Percentiles rank a stretch among this genome's conserved stretches.
These are phyloP conservation scores for Akanthomyces lecanii DNA, from an alignment of 2,329 filamentous ascomycete genomes.

Conservation along the genomic window DNA sequence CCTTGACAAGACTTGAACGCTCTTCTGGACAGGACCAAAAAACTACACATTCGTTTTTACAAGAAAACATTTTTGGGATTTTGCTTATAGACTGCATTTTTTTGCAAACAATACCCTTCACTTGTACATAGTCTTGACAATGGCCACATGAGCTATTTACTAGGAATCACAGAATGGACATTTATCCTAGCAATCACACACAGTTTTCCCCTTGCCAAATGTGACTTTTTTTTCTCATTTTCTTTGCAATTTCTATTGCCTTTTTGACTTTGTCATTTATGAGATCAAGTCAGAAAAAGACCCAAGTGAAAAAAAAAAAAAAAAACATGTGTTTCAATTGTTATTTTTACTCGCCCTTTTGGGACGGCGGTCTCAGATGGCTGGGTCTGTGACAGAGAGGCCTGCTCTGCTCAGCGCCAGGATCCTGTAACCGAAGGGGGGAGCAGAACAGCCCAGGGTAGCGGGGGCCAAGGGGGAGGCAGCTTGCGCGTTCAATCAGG, in stretches of 20 bases:
- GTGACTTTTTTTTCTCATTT: neutral
- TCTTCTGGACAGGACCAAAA: neutral
- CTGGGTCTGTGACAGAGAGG: too few species aligned
- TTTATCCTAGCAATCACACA: neutral
- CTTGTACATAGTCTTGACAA: neutral
- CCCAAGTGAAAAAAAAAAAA: too few species aligned
- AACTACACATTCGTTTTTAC: neutral
- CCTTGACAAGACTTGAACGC: neutral
- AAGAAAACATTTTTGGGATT: neutral
- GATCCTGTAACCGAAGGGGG: neutral
- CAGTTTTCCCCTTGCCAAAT: neutral
- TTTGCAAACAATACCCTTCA: conserved; percentile 10
- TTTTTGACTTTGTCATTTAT: neutral
- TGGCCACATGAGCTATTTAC: neutral
- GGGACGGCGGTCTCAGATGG: too few species aligned
- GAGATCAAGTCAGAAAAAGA: neutral
- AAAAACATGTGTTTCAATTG: too few species aligned
- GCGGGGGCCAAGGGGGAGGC: neutral
- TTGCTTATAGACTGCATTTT: conserved; percentile 5
- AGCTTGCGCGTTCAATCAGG: neutral
- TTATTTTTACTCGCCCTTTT: too few species aligned
- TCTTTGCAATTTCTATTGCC: neutral
- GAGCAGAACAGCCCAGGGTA: neutral
- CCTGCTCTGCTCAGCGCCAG: too few species aligned
- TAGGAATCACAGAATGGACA: neutral